Evolutionary conservation across 805 yeast species (phyloP), one percentile per base, ranked within the genome.

Genomic region (Kodamaea neixiangensis): DNA sequence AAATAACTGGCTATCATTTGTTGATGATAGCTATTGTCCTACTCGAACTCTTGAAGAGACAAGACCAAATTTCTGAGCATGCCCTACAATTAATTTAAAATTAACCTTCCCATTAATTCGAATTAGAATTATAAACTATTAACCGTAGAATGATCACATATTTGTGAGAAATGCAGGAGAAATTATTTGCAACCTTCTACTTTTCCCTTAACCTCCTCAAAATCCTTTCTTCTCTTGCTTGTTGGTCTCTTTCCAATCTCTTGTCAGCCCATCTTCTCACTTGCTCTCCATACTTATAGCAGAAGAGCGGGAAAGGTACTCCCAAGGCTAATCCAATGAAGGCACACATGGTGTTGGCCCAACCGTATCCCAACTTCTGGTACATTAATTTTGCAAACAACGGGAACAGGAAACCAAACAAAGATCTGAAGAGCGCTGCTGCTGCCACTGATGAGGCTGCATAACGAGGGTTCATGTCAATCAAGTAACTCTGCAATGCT

Each of bases 371-470:
- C 42, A 86, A 64, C 7, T 52, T 64, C 43, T 65, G 66, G 62
- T 82, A 86, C 85, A 86, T 79, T 7, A 76, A 68, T 7, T 72
- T 65, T 2, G 86, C 87, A 64, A 84, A 83, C 39, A 85, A 67
- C 5, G 91, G 94, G 69, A 87, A 85, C 9, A 79, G 73, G 49
- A 84, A 86, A 1, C 92, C 93, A 59, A 86, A 77, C 40, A 78
- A 63, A 3, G 89, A 82, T 58, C 94, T 73, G 58, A 83, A 78
- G 54, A 86, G 78, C 0, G 89, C 82, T 3, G 86, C 87, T 0
- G 89, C 86, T 0, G 86, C 86, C 29, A 82, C 76, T 0, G 86
- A 78, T n/a, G 86, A 78, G 0, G 91, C 91, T 0, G 90, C 81
- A 57, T 78, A 83, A 49, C 80, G 70, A 25, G 87, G 82, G 61